phyloP scores from a whole-genome alignment of 805 yeast species.

The Pachysolen tannophilus region DNA sequence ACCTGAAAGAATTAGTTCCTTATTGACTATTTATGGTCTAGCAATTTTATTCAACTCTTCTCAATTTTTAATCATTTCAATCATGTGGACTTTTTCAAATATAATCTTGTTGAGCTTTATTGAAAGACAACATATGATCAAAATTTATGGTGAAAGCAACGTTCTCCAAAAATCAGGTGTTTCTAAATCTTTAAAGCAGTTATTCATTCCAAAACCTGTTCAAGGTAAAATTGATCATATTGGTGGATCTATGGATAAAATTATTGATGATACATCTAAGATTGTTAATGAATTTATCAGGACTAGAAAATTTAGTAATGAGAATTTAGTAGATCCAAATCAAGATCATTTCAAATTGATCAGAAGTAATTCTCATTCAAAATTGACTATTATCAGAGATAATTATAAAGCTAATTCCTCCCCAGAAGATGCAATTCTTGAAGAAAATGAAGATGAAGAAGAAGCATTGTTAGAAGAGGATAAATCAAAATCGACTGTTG shows the following conservation, averaged over 20 bases:
- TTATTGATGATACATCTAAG: constrained; percentile 28
- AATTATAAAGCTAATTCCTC: constrained; percentile 8
- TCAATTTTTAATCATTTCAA: constrained; percentile 39
- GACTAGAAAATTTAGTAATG: constrained; percentile 13
- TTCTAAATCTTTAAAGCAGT: constrained; percentile 23
- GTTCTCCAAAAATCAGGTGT: constrained; percentile 44
- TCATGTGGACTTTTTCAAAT: constrained; percentile 60
- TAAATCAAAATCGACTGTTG: constrained; percentile 15
- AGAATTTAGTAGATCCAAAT: not conserved
- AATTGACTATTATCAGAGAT: constrained; percentile 6
- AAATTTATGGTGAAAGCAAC: constrained; percentile 63
- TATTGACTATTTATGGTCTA: constrained; percentile 72
- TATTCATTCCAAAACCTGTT: constrained; percentile 13
- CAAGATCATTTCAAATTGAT: constrained; percentile 12
- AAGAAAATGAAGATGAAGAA: constrained; percentile 21
- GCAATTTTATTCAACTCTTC: constrained; percentile 52
- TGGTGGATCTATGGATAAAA: constrained; percentile 29
- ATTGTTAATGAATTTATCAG: constrained; percentile 39
- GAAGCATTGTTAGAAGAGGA: no score
- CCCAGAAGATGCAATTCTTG: constrained; percentile 20
- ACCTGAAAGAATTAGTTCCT: constrained; percentile 74
- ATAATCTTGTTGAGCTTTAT: constrained; percentile 63
- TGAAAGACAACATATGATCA: constrained; percentile 72
- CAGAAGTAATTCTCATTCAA: constrained; percentile 8
- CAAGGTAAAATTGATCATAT: constrained; percentile 13